These are phyloP conservation scores for Aspergillus aculeatinus DNA, from an alignment of 2,329 filamentous ascomycete genomes.

Conservation along the genomic window DNA sequence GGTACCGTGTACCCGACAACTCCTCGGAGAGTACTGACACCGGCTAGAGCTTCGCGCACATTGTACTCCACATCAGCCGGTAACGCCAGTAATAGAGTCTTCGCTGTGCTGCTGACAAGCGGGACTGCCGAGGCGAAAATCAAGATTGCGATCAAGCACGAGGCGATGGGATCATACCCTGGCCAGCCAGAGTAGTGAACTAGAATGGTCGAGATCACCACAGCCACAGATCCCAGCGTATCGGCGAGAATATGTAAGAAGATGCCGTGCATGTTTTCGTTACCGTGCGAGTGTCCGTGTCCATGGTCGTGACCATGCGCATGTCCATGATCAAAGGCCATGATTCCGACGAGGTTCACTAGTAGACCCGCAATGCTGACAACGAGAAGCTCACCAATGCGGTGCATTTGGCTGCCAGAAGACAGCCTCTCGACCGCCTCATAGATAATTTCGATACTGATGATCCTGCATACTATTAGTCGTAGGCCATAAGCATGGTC, in stretches of 20 bases:
- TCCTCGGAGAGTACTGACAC: slow-evolving; percentile 76
- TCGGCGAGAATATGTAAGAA: slow-evolving; percentile 95
- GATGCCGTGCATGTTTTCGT: slow-evolving; percentile 98
- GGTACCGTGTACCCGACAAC: slow-evolving; percentile 84
- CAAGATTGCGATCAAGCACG: slow-evolving; percentile 86
- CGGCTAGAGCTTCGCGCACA: slow-evolving; percentile 79
- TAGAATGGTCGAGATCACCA: slow-evolving; percentile 85
- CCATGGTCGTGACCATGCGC: slow-evolving; percentile 51
- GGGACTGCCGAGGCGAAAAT: slow-evolving; percentile 93
- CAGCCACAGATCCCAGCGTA: slow-evolving; percentile 88
- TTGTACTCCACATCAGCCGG: slow-evolving; percentile 84
- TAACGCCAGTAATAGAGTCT: slow-evolving; percentile 77
- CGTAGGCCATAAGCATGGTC: no score
- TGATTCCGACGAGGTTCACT: slow-evolving; percentile 90
- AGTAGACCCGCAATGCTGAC: slow-evolving; percentile 83
- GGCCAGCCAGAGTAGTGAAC: slow-evolving; percentile 88
- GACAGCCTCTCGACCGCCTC: slow-evolving; percentile 87
- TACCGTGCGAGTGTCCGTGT: slow-evolving; percentile 62
- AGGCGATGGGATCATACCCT: slow-evolving; percentile 92
- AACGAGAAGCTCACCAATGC: slow-evolving; percentile 80
- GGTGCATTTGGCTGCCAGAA: slow-evolving; percentile 78
- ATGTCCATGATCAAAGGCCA: slow-evolving; percentile 71
- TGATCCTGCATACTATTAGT: slow-evolving; percentile 59
- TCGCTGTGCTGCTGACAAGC: slow-evolving; percentile 79
- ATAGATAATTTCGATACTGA: slow-evolving; percentile 93